Percentiles rank a stretch among this genome's conserved stretches.
Evolutionary conservation across 495 filamentous ascomycete species (phyloP).

Genomic region (Podospora comata): DNA sequence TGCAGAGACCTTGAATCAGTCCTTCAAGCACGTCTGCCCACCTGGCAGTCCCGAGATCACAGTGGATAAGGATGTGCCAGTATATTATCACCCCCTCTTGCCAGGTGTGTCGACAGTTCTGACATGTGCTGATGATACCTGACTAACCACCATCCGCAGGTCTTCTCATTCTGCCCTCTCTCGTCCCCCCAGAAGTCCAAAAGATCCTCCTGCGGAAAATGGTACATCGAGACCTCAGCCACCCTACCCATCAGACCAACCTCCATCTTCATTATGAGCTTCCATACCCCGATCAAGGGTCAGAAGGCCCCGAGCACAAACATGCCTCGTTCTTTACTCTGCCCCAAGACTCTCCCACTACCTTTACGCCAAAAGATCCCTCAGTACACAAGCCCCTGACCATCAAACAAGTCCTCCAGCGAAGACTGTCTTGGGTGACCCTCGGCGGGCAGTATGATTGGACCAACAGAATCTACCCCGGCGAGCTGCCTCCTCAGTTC

Average conservation of each 20-base stretch:
- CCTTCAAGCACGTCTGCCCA: constrained; percentile 37
- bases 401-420: constrained; percentile 61
- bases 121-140: not conserved
- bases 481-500: constrained; percentile 62
- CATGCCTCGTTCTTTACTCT: constrained; percentile 47
- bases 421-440: constrained; percentile 87
- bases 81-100: constrained; percentile 38
- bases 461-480: constrained; percentile 78
- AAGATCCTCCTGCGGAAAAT: constrained; percentile 61
- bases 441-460: constrained; percentile 94
- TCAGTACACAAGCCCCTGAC: constrained; percentile 65
- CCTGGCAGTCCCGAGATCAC: constrained; percentile 16
- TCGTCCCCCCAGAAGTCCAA: constrained; percentile 69
- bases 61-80: constrained; percentile 30
- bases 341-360: constrained; percentile 30
- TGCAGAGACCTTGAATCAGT: constrained; percentile 32
- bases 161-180: constrained; percentile 67
- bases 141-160: constrained; percentile 45
- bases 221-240: constrained; percentile 76
- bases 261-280: constrained; percentile 78
- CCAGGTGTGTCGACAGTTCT: constrained; percentile 32
- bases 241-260: constrained; percentile 76
- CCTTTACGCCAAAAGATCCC: constrained; percentile 65
- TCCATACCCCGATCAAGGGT: constrained; percentile 53
- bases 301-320: constrained; percentile 15